These are phyloP conservation scores for Globisporangium mamillatum DNA, from an alignment of 352 stramenopile genomes.

Conservation along the genomic window DNA sequence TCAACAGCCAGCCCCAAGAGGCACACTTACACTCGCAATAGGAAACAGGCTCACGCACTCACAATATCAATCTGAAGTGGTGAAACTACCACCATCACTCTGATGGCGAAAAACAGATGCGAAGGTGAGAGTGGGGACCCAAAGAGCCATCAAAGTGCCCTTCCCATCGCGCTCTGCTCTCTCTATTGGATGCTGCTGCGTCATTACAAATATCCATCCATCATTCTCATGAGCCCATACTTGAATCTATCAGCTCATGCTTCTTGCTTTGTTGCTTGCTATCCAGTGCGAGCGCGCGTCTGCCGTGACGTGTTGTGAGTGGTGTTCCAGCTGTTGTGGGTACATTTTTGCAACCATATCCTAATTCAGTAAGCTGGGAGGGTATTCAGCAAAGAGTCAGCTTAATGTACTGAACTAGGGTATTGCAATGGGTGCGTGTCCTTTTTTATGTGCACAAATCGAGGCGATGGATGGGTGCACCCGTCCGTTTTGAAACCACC, in stretches of 20 bases:
- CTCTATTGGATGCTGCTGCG: background rate
- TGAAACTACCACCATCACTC: background rate
- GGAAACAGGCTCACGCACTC: background rate
- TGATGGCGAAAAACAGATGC: background rate
- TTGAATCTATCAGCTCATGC: background rate
- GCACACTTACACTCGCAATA: background rate
- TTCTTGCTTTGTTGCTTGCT: background rate
- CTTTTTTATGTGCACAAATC: background rate
- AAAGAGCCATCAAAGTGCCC: background rate
- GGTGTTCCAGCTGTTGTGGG: background rate
- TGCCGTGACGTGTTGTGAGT: background rate
- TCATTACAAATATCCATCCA: conserved; percentile 1
- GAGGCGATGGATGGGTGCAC: background rate
- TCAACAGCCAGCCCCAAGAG: background rate
- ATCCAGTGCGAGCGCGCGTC: background rate
- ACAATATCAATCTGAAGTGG: background rate
- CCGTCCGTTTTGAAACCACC: background rate
- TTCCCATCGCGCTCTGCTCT: background rate
- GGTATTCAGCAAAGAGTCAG: background rate
- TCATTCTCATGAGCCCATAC: background rate
- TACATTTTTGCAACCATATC: background rate
- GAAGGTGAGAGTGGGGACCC: background rate
- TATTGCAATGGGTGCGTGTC: background rate
- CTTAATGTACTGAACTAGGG: background rate
- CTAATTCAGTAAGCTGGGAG: background rate